Evolutionary conservation across 2,329 filamentous ascomycete genomes (phyloP), one percentile per base, ranked within the genome.

Genomic region (Calonectria pteridis): DNA sequence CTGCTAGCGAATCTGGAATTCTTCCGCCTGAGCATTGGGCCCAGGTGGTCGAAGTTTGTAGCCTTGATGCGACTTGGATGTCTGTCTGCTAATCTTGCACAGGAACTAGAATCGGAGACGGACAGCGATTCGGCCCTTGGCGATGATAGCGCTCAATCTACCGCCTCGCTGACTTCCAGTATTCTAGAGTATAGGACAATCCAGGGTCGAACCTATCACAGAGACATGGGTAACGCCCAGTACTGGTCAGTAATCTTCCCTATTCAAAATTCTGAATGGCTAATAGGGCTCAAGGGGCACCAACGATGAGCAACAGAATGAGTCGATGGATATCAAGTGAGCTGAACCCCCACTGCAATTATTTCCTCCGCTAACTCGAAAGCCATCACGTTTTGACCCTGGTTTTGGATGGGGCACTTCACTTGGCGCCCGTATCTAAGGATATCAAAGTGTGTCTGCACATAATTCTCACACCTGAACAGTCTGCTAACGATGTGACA

Each of bases 291-390:
- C 0, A 1, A 77, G 75, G 75, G 76, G 73, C 0, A 69, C 76
- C 0, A 77, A 77, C 5, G 76, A 77, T 18, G 74, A 77, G 5
- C 70, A 67, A 1, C 76, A 77, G 20, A 77, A 75, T 4, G 75
- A 77, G 10, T 77, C 76, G 0, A 77, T 77, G 76, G 75, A 77
- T 1, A 77, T 77, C 20, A 76, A 77, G 75, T 77, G 0, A 50
- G 74, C 9, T 0, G 1, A 9, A 0, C 2, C 0, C 14, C 9
- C 14, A 46, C 7, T 10, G 0, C 6, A 0, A 0, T 0, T 1
- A 1, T 2, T 14, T 3, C 14, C 14, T 51, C 3, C 5, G 1
- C 73, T 77, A 3, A 77, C 26, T 0, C 13, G 0, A 2, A 3
- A 77, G 76, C 2, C 75, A 77, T 5, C 76, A 77, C 29, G 76